Evolutionary conservation across 2,329 filamentous ascomycete genomes (phyloP).

Genomic region (Aspergillus japonicus): DNA sequence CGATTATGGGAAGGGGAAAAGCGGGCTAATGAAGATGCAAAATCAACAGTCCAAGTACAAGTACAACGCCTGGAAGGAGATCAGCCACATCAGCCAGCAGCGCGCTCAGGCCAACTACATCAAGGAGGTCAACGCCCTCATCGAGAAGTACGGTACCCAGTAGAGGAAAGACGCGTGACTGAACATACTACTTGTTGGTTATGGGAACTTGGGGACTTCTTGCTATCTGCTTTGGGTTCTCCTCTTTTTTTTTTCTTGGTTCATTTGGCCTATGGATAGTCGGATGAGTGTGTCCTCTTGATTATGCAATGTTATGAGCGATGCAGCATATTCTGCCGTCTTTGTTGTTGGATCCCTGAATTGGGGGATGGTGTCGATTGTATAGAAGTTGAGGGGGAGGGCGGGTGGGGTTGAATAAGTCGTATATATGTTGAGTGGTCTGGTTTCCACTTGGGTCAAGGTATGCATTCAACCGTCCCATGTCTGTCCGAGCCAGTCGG

Average conservation of each 20-base stretch:
- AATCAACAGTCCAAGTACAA: constrained; percentile 70
- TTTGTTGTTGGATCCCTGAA: not conserved
- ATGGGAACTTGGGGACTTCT: not conserved
- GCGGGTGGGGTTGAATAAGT: not conserved
- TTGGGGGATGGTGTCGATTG: not conserved
- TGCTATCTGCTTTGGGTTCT: not conserved
- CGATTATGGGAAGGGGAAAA: no score
- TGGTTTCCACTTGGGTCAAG: not conserved
- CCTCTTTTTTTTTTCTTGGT: not conserved
- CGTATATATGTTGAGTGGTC: not conserved
- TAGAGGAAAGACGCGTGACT: not conserved
- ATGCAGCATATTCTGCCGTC: not conserved
- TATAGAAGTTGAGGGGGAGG: not conserved
- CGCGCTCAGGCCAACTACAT: constrained; percentile 77
- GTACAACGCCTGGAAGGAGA: constrained; percentile 72
- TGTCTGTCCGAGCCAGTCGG: constrained; percentile 57
- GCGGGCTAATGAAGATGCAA: not conserved
- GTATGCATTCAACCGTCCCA: constrained; percentile 32
- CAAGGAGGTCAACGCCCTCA: constrained; percentile 67
- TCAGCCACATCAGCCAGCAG: constrained; percentile 62
- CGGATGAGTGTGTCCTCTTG: not conserved
- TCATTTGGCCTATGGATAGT: not conserved
- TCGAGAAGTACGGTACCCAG: constrained; percentile 60
- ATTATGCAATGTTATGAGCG: not conserved
- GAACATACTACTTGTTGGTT: not conserved